These are phyloP conservation scores for Dalbergia cultrata DNA, from an alignment of 306 rosid species.

Conservation along the genomic window DNA sequence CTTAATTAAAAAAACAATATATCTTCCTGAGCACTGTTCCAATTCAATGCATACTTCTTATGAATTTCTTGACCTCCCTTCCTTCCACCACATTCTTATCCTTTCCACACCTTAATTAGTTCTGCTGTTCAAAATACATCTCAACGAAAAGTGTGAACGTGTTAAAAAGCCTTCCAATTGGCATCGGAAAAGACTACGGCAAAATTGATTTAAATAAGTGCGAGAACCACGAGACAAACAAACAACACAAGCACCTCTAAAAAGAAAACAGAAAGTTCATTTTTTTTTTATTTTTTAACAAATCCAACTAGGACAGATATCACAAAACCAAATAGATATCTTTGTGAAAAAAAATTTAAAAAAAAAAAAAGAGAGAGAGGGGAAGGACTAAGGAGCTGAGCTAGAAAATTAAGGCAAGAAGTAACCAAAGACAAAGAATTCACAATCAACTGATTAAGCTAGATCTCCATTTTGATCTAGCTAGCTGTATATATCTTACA, in stretches of 20 bases:
- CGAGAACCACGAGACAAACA: conserved; percentile 35
- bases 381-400: too few relatives aligned
- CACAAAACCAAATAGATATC: background rate
- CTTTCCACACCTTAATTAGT: background rate
- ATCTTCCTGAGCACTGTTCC: background rate
- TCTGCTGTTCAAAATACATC: background rate
- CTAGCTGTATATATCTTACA: background rate
- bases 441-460: conserved; percentile 5
- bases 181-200: conserved; percentile 20
- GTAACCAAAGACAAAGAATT: background rate
- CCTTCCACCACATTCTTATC: background rate
- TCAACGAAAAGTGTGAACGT: background rate
- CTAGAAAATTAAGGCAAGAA: conserved; percentile 11
- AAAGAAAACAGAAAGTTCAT: background rate
- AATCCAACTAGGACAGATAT: conserved; percentile 23
- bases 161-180: conserved; percentile 7
- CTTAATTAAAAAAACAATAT: background rate
- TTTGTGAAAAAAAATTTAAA: background rate
- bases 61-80: background rate
- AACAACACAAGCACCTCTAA: background rate
- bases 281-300: background rate
- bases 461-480: background rate
- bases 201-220: conserved; percentile 27
- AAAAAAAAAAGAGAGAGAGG: background rate
- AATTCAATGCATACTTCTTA: background rate